Percentiles rank a stretch among this genome's conserved stretches.
Evolutionary conservation across 2,329 filamentous ascomycete genomes (phyloP).

Genomic region (Penicillium olsonii): DNA sequence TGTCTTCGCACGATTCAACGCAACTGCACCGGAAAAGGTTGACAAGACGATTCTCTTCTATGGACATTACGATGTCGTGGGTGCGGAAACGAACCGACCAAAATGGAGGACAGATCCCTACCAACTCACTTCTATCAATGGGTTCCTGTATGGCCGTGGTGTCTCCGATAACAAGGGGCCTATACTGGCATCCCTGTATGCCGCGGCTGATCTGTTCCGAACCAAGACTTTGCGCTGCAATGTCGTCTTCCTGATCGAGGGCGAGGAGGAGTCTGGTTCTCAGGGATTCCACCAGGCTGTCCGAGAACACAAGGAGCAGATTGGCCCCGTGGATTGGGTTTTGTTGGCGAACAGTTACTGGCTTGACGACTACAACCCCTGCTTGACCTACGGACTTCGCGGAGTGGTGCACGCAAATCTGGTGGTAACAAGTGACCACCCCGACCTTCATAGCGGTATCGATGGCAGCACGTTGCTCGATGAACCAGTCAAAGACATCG

Average conservation of each 20-base stretch:
- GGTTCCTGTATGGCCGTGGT: slow-evolving; percentile 93
- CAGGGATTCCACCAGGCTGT: slow-evolving; percentile 86
- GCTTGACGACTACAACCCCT: slow-evolving; percentile 94
- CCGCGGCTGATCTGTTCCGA: slow-evolving; percentile 83
- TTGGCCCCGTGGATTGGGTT: slow-evolving; percentile 92
- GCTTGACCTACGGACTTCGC: slow-evolving; percentile 88
- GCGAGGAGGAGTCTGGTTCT: slow-evolving; percentile 93
- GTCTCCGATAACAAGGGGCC: slow-evolving; percentile 98
- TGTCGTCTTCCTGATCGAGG: slow-evolving; percentile 91
- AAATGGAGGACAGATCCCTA: slow-evolving; percentile 92
- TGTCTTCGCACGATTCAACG: slow-evolving; percentile 86
- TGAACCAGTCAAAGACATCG: slow-evolving; percentile 89
- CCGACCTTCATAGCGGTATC: slow-evolving; percentile 94
- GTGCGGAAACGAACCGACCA: slow-evolving; percentile 76
- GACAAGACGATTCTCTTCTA: slow-evolving; percentile 93
- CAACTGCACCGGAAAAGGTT: slow-evolving; percentile 64
- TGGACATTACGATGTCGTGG: slow-evolving; percentile 95
- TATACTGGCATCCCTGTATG: slow-evolving; percentile 89
- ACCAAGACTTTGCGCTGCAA: slow-evolving; percentile 83
- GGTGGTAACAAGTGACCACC: slow-evolving; percentile 79
- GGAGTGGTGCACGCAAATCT: slow-evolving; percentile 93
- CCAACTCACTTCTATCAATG: slow-evolving; percentile 82
- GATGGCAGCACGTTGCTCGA: slow-evolving; percentile 89
- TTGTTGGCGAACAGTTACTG: slow-evolving; percentile 97
- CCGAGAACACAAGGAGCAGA: slow-evolving; percentile 74